Base-by-base conservation (phyloP, 2,329 filamentous ascomycete genomes). In the Cercospora zeina region DNA sequence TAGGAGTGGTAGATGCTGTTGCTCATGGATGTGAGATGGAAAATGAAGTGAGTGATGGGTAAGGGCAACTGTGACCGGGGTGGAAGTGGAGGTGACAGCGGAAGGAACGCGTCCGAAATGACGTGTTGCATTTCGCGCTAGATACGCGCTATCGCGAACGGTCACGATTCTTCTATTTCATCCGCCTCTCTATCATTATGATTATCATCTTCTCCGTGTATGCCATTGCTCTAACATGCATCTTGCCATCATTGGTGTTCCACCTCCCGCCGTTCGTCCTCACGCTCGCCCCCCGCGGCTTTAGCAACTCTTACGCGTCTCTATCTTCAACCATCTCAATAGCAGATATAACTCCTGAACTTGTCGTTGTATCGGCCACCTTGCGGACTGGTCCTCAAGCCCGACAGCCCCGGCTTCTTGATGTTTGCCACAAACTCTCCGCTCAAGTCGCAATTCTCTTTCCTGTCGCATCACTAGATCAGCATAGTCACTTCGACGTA, bases 321-420 rank as follows among this genome's bases (percentile, higher is more conserved):
- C 58, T 39, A n/a, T 13, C 3, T 33, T 55, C 47, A n/a, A 21
- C 19, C 9, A 34, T 3, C 37, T 45, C 21, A 68, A 45, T 68
- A 68, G 47, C 66, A 68, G 19, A 65, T 62, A 37, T 66, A 68
- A 31, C 62, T 65, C 21, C 45, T 21, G 14, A 66, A 59, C 21
- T 62, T 56, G 42, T 67, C 58, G 42, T 68, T 62, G 59, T 55
- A 68, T 30, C 53, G 51, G 8, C 64, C 64, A 8, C n/a, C 59
- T 19, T 58, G 45, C 4, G 66, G 64, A 7, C n/a, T 42, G 9
- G 13, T 27, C 1, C 54, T 47, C 21, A 68, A 56, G 36, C 67
- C 45, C 16, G 51, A 21, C 27, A 60, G 31, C 19, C 66, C 66
- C 8, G 66, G 66, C 19, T 54, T 59, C 37, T 21, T 47, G 14